Conservation (phyloP, 148 eudicot genomes). For the Spergularia marina region DNA sequence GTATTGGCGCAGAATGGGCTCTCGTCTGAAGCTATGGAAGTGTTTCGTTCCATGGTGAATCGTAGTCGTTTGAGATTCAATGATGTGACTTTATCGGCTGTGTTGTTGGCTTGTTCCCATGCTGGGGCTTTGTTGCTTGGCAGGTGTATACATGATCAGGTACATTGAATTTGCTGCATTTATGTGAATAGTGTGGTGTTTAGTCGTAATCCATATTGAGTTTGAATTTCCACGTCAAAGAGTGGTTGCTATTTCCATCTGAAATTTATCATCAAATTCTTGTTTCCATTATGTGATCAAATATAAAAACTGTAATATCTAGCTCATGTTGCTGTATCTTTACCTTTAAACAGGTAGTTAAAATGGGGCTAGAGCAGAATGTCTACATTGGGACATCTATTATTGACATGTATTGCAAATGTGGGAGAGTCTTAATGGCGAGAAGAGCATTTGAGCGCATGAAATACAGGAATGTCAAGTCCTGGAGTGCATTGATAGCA, state of each 20-base stretch:
- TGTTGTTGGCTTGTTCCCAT: conserved; percentile 69
- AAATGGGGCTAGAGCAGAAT: conserved; percentile 54
- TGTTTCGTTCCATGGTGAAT: conserved; percentile 49
- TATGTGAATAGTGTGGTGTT: not conserved
- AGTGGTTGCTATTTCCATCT: not conserved
- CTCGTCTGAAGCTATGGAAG: conserved; percentile 44
- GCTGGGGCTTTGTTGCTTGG: conserved; percentile 58
- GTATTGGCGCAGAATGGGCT: conserved; percentile 61
- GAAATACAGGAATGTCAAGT: conserved; percentile 56
- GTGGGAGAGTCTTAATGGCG: conserved; percentile 54
- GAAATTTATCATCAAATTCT: conserved; percentile 1
- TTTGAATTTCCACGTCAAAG: not conserved
- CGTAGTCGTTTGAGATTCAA: conserved; percentile 36
- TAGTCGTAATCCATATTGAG: not conserved
- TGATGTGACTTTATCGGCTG: conserved; percentile 63
- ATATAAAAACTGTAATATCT: not conserved
- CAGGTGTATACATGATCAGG: conserved; percentile 65
- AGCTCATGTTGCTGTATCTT: not conserved
- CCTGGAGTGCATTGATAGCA: conserved; percentile 75
- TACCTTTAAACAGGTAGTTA: conserved; percentile 37
- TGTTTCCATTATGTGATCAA: not conserved
- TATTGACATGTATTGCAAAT: conserved; percentile 77
- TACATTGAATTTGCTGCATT: conserved; percentile 4
- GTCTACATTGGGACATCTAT: conserved; percentile 66
- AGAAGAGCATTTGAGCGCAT: conserved; percentile 56